phyloP scores from a whole-genome alignment of 768 basidiomycete genomes.

The Auricularia sp. region DNA sequence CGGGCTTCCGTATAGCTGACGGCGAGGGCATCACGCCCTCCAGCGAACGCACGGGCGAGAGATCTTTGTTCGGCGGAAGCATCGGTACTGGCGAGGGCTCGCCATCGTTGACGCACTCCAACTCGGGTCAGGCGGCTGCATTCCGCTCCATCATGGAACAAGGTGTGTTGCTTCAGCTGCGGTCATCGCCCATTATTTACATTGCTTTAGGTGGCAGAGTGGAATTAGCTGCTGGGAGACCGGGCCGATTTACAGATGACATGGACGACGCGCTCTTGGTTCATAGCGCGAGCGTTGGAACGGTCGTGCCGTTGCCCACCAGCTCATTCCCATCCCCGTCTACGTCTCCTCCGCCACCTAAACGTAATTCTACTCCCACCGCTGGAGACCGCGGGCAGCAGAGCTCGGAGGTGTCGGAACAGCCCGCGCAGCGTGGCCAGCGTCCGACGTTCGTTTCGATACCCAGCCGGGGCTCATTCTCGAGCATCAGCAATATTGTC shows the following conservation, averaged over 20 bases:
- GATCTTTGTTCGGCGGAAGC: background rate
- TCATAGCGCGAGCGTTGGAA: background rate
- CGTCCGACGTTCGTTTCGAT: background rate
- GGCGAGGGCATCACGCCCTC: background rate
- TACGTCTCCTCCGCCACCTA: background rate
- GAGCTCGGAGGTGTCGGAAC: background rate
- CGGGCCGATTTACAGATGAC: background rate
- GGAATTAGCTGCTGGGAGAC: background rate
- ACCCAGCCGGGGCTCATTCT: background rate
- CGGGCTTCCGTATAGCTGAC: background rate
- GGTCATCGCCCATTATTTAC: background rate
- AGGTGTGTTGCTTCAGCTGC: background rate
- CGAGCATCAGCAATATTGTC: background rate
- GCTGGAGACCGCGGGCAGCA: background rate
- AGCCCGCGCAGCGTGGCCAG: background rate
- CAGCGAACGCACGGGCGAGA: background rate
- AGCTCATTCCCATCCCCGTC: background rate
- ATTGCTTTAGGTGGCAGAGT: background rate
- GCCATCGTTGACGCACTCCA: background rate
- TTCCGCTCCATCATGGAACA: background rate
- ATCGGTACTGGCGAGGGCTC: background rate
- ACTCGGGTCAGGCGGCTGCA: background rate
- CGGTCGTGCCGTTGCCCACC: background rate
- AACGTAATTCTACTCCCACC: background rate
- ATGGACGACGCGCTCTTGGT: background rate